Percentiles rank a stretch among this genome's conserved stretches.
phyloP scores from a whole-genome alignment of 2,329 filamentous ascomycete genomes.

The Verticillium tricorpus region DNA sequence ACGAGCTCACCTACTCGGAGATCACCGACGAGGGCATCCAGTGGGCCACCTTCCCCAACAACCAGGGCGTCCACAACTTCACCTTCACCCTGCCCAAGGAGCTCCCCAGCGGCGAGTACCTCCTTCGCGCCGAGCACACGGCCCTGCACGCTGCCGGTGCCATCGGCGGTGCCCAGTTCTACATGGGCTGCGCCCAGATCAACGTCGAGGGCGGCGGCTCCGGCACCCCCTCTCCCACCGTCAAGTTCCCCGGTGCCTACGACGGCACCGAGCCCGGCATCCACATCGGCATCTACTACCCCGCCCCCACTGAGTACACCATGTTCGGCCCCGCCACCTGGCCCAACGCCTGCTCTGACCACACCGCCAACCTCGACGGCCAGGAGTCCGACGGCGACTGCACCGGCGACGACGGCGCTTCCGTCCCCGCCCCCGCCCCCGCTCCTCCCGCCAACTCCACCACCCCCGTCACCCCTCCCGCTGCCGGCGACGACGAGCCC shows the following conservation, averaged over 20 bases:
- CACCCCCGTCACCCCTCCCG: not conserved
- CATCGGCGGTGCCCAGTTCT: slow-evolving; percentile 30
- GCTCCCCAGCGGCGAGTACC: slow-evolving; percentile 36
- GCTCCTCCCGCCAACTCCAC: not conserved
- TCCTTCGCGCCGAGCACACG: slow-evolving; percentile 41
- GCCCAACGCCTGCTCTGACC: slow-evolving; percentile 28
- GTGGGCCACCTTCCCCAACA: slow-evolving; percentile 25
- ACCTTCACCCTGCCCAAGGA: slow-evolving; percentile 21
- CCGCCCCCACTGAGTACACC: slow-evolving; percentile 24
- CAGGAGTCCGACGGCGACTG: slow-evolving; percentile 29
- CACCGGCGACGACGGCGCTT: slow-evolving; percentile 15
- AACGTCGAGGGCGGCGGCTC: slow-evolving; percentile 23
- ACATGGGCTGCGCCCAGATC: slow-evolving; percentile 40
- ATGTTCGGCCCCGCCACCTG: slow-evolving; percentile 27
- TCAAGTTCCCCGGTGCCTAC: slow-evolving; percentile 11
- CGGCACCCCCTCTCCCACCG: not conserved
- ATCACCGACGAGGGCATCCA: slow-evolving; percentile 23
- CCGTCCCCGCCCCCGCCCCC: not conserved
- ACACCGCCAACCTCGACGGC: slow-evolving; percentile 29
- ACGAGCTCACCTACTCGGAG: slow-evolving; percentile 22
- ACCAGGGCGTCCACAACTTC: slow-evolving; percentile 1
- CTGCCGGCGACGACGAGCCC: not conserved
- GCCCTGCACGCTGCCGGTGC: slow-evolving; percentile 35
- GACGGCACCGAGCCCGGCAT: slow-evolving; percentile 22
- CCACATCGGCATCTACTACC: slow-evolving; percentile 30